Conservation (phyloP, 2,329 filamentous ascomycete species). For the Epichloe coenophiala region DNA sequence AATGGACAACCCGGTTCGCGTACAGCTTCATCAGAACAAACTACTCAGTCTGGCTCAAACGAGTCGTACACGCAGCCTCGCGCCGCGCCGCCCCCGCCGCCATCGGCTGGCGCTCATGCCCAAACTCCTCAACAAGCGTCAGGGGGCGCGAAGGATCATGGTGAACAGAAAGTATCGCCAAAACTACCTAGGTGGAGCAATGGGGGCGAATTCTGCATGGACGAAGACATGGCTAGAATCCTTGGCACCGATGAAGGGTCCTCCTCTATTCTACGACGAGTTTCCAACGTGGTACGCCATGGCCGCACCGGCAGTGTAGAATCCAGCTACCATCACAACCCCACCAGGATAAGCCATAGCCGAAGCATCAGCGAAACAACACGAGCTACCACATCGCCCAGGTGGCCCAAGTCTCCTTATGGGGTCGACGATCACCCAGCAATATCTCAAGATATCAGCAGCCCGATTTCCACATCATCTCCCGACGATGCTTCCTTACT, state of each 20-base stretch:
- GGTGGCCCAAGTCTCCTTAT: conserved; percentile 57
- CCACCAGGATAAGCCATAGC: conserved; percentile 34
- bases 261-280: conserved; percentile 70
- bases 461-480: conserved; percentile 52
- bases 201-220: conserved; percentile 81
- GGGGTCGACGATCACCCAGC: conserved; percentile 36
- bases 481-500: conserved; percentile 54
- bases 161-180: conserved; percentile 43
- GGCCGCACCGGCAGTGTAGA: conserved; percentile 77
- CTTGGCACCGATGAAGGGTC: conserved; percentile 64
- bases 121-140: conserved; percentile 34
- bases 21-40: not conserved
- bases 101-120: conserved; percentile 10
- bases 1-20: conserved; percentile 3
- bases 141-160: conserved; percentile 26
- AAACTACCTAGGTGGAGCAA: conserved; percentile 62
- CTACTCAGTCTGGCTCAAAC: conserved; percentile 15
- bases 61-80: conserved; percentile 47
- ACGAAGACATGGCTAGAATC: conserved; percentile 89
- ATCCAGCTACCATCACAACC: conserved; percentile 24
- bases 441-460: conserved; percentile 47
- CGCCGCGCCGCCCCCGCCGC: conserved; percentile 39
- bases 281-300: conserved; percentile 89
- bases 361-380: conserved; percentile 57
- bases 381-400: conserved; percentile 47